These are phyloP conservation scores for Blastocystis sp. DNA, from an alignment of 352 stramenopile genomes.

Conservation along the genomic window DNA sequence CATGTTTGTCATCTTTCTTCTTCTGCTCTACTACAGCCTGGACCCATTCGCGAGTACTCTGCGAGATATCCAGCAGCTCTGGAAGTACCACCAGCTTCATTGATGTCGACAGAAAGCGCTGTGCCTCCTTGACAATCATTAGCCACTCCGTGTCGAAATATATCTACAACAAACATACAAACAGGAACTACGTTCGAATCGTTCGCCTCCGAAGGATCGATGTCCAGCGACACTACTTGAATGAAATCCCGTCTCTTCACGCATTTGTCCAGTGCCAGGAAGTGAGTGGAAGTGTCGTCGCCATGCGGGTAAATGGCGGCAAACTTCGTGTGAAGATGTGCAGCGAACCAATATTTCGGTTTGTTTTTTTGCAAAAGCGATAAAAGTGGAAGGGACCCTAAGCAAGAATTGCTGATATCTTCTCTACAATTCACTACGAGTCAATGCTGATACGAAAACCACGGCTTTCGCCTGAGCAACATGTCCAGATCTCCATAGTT, in stretches of 20 bases:
- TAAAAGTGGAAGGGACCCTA: constrained; percentile 85
- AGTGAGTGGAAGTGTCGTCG: constrained; percentile 71
- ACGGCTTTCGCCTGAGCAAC: constrained; percentile 85
- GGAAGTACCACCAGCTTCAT: constrained; percentile 71
- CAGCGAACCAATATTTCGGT: constrained; percentile 90
- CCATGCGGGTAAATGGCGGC: constrained; percentile 81
- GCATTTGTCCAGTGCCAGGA: constrained; percentile 98
- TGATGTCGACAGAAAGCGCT: constrained; percentile 74
- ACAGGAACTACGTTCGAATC: constrained; percentile 64
- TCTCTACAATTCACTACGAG: constrained; percentile 63
- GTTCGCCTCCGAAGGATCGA: constrained; percentile 62
- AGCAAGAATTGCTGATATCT: constrained; percentile 81
- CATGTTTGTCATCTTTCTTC: background rate
- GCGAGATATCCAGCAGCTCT: constrained; percentile 62
- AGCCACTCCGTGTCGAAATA: constrained; percentile 89
- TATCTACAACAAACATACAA: constrained; percentile 66
- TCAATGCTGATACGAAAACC: constrained; percentile 71
- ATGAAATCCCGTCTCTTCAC: constrained; percentile 86
- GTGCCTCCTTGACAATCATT: constrained; percentile 81
- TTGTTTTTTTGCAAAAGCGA: constrained; percentile 74
- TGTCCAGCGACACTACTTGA: constrained; percentile 79
- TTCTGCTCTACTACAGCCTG: constrained; percentile 63
- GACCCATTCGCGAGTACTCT: constrained; percentile 65
- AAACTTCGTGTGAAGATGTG: constrained; percentile 97
- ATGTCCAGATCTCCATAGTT: constrained; percentile 81